Evolutionary conservation across 1,284 basidiomycete genomes (phyloP), one percentile per base, ranked within the genome.

Genomic region (Abortiporus biennis): DNA sequence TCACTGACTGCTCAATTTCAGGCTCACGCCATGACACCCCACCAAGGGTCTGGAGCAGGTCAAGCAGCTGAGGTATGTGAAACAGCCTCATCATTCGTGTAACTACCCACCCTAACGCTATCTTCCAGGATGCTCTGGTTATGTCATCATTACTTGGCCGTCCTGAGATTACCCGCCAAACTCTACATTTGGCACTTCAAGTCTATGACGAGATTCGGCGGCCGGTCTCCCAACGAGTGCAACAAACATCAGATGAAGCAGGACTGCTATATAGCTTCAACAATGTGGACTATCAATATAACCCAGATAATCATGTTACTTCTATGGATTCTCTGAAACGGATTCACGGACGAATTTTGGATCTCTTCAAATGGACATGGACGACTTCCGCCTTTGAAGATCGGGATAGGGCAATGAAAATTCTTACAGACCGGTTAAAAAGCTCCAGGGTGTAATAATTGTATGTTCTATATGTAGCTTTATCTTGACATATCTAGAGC

Each of bases 11-110:
- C 1, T 16, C 11, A 4, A 9, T 25, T n/a, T 8, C 32, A 68
- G 66, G 66, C 68, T 1, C 67, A 69, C 49, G 67, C 64, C 1
- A 68, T 69, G 48, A 40, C 39, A 13, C 45, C 48, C 2, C 38
- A 45, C 29, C 40, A 42, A 31, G 48, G 39, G 6, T 44, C 43
- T 17, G 48, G 48, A 12, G 45, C 45, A 16, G 37, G 50, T 38
- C 47, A 42, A 38, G 53, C 38, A 45, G 38, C 44, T 21, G 49
- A 46, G 39, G 45, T 47, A 32, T 15, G 42, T 16, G n/a, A n/a
- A 13, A 17, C 5, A 23, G 36, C 39, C 29, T 22, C 24, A 15
- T 27, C 13, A 21, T 11, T 17, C 19, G 20, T 6, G 8, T 27
- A 25, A 39, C 35, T 8, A 8, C 19, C 16, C 15, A 6, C 13